Evolutionary conservation across 2,329 filamentous ascomycete species (phyloP).

Genomic region (Aureobasidium namibiae): DNA sequence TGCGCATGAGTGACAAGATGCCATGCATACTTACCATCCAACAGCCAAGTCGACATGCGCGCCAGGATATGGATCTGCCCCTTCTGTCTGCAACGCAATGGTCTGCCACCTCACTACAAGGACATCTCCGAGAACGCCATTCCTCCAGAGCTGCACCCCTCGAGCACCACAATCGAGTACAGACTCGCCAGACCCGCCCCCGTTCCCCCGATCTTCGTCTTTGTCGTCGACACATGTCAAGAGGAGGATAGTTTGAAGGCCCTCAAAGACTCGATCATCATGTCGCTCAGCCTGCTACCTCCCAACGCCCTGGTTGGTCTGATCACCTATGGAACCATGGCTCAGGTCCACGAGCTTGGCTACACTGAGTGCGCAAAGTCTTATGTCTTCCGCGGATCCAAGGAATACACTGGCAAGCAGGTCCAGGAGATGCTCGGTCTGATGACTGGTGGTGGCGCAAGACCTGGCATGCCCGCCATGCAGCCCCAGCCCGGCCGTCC

Average conservation of each 20-base stretch:
- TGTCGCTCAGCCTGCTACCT: conserved; percentile 74
- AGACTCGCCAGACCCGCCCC: conserved; percentile 71
- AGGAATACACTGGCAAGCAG: conserved; percentile 96
- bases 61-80: conserved; percentile 83
- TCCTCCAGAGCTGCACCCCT: conserved; percentile 71
- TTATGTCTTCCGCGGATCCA: conserved; percentile 95
- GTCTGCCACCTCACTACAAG: conserved; percentile 78
- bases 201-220: conserved; percentile 78
- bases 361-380: conserved; percentile 98
- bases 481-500: conserved; percentile 63
- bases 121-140: conserved; percentile 79
- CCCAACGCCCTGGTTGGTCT: conserved; percentile 75
- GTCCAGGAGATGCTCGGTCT: conserved; percentile 99
- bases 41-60: conserved; percentile 72
- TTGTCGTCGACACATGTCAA: conserved; percentile 82
- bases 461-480: conserved; percentile 59
- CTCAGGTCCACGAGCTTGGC: conserved; percentile 94
- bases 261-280: conserved; percentile 76
- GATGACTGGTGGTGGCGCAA: conserved; percentile 46
- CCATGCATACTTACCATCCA: conserved; percentile 22
- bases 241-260: conserved; percentile 78
- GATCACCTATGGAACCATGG: conserved; percentile 89
- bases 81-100: conserved; percentile 77
- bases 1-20: neutral
- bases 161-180: conserved; percentile 87